phyloP scores from a whole-genome alignment of 2,329 filamentous ascomycete genomes.

The Rasamsonia emersonii region DNA sequence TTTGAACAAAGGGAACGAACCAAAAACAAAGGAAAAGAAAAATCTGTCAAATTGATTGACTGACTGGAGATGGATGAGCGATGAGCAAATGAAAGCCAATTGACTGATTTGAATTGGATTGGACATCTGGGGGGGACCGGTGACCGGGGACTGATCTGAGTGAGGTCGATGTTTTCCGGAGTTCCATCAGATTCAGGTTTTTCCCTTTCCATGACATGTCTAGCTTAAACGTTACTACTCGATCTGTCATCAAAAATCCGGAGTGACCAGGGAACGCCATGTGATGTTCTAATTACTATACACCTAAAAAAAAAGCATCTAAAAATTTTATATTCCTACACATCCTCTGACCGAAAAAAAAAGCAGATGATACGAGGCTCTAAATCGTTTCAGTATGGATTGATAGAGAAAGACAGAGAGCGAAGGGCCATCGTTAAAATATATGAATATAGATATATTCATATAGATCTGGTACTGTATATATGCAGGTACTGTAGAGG shows the following conservation, averaged over 20 bases:
- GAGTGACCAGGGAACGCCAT: constrained; percentile 25
- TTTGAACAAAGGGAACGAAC: constrained; percentile 11
- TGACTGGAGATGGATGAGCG: constrained; percentile 30
- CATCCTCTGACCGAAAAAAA: background rate
- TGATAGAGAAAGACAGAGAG: no score
- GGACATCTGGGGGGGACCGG: no score
- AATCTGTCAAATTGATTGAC: constrained; percentile 8
- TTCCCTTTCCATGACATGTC: constrained; percentile 27
- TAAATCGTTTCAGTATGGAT: no score
- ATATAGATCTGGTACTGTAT: no score
- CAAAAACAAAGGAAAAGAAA: constrained; percentile 20
- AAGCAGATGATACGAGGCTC: no score
- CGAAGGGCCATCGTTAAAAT: no score
- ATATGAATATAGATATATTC: no score
- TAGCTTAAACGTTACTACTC: constrained; percentile 27
- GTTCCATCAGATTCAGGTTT: no score
- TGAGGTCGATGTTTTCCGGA: no score
- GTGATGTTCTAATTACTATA: constrained; percentile 34
- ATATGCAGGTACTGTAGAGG: no score
- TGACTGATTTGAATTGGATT: no score
- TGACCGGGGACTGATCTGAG: no score
- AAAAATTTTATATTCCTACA: constrained; percentile 19
- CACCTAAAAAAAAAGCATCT: constrained; percentile 19
- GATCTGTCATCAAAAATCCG: constrained; percentile 19
- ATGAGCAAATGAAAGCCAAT: constrained; percentile 32